Evolutionary conservation across 192 early-diverging fungal species (phyloP), one percentile per base, ranked within the genome.

Genomic region (Coemansia umbellata): DNA sequence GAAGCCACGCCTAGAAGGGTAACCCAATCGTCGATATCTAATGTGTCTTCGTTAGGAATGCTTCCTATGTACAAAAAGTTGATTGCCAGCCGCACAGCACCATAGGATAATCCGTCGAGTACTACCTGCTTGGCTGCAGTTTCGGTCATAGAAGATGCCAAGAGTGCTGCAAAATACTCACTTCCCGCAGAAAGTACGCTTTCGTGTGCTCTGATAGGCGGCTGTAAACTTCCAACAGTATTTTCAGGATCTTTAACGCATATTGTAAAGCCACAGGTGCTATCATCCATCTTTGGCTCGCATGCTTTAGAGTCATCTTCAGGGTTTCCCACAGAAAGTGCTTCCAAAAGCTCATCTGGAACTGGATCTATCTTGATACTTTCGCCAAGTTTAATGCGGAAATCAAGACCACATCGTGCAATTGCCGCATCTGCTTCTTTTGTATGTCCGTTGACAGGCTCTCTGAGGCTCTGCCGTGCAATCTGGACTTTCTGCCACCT

Each of bases 401-500:
- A 66, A 27, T 74, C 70, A 1, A 79, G 63, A 8, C 70, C 70
- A 28, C 71, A 69, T 43, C 64, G 62, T 28, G 56, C 19, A 41
- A 74, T 13, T 2, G 45, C 62, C 9, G 52, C 67, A 24, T 63
- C 73, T 31, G 57, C 55, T 15, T 68, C 66, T 9, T 40, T 24
- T 27, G 47, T 58, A 8, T 52, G 70, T 9, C 66, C 66, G 28
- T 37, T 35, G n/a, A 68, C 58, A 0, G 55, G 47, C 8, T 31
- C 48, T 5, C 33, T 47, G 30, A 74, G 48, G 37, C 17, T 36
- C 58, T 79, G 77, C n/a, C 77, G 69, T n/a, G 71, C 66, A 30
- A 79, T 32, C 53, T 79, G 77, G 24, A 47, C 67, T 43, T 74
- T 74, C 39, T 79, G 77, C 77, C 77, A 79, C 19, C 30, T 50